Evolutionary conservation across 75 land plant species (phyloP).

Genomic region (Selaginella tamariscina): DNA sequence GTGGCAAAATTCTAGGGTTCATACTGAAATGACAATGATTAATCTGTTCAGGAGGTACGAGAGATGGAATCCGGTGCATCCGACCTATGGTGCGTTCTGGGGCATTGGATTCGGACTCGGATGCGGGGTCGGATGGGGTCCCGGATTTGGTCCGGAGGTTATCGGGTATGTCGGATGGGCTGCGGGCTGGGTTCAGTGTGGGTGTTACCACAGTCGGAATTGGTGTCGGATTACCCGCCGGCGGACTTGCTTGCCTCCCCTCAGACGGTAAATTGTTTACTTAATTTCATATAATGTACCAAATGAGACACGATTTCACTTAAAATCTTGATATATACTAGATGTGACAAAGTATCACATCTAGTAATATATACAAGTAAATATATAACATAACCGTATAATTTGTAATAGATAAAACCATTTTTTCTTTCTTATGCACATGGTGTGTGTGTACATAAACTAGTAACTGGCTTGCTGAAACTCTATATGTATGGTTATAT

Average conservation of each 20-base stretch:
- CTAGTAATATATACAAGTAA: too few relatives aligned
- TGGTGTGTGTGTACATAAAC: too few relatives aligned
- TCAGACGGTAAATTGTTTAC: not conserved
- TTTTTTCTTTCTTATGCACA: not conserved
- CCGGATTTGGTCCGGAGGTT: conserved; percentile 2
- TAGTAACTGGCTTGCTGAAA: too few relatives aligned
- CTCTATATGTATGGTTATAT: too few relatives aligned
- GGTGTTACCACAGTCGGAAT: not conserved
- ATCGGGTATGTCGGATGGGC: conserved; percentile 4
- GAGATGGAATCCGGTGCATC: conserved; percentile 8
- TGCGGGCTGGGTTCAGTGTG: conserved; percentile 5
- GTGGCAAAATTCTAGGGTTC: too few relatives aligned
- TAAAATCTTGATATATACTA: not conserved
- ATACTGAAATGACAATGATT: conserved; percentile 19
- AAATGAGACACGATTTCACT: not conserved
- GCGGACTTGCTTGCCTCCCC: conserved; percentile 4
- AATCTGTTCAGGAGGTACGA: conserved; percentile 10
- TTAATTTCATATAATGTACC: not conserved
- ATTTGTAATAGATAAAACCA: not conserved
- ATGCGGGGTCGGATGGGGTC: conserved; percentile 6
- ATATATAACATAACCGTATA: too few relatives aligned
- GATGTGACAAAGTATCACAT: not conserved
- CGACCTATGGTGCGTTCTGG: conserved; percentile 12
- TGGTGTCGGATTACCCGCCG: not conserved
- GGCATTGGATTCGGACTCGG: conserved; percentile 4